These are phyloP conservation scores for Rhizopogon roseolus DNA, from an alignment of 768 basidiomycete species.

Conservation along the genomic window DNA sequence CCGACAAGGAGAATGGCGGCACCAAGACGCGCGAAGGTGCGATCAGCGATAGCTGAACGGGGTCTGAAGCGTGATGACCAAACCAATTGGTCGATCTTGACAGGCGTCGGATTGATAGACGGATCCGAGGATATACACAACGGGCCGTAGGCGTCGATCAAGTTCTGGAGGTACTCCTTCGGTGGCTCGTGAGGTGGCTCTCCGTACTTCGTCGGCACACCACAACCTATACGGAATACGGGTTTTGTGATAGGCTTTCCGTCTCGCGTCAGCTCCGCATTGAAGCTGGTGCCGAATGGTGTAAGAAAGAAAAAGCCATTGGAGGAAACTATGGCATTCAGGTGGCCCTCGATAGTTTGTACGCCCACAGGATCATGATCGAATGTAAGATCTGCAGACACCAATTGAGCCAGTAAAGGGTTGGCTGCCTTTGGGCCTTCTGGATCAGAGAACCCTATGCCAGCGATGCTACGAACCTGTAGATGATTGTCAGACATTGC, in stretches of 20 bases:
- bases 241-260: not conserved
- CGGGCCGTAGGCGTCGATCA: not conserved
- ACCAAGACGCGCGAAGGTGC: constrained; percentile 26
- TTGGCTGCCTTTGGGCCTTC: constrained; percentile 18
- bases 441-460: constrained; percentile 43
- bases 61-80: constrained; percentile 41
- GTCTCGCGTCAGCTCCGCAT: not conserved
- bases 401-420: constrained; percentile 29
- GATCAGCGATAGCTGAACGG: constrained; percentile 35
- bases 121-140: not conserved
- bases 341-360: constrained; percentile 9
- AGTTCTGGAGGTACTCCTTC: not conserved
- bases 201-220: constrained; percentile 25
- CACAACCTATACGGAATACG: constrained; percentile 34
- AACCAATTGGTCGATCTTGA: constrained; percentile 27
- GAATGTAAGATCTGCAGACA: constrained; percentile 44
- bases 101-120: constrained; percentile 14
- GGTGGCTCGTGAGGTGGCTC: constrained; percentile 19
- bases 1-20: constrained; percentile 21
- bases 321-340: constrained; percentile 15
- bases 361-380: constrained; percentile 16
- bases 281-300: constrained; percentile 22
- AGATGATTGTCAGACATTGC: not conserved
- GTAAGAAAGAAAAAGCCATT: constrained; percentile 28
- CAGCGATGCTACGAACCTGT: constrained; percentile 38